These are phyloP conservation scores for Taphrina flavorubra DNA, from an alignment of 1,139 yeast genomes.

Conservation along the genomic window DNA sequence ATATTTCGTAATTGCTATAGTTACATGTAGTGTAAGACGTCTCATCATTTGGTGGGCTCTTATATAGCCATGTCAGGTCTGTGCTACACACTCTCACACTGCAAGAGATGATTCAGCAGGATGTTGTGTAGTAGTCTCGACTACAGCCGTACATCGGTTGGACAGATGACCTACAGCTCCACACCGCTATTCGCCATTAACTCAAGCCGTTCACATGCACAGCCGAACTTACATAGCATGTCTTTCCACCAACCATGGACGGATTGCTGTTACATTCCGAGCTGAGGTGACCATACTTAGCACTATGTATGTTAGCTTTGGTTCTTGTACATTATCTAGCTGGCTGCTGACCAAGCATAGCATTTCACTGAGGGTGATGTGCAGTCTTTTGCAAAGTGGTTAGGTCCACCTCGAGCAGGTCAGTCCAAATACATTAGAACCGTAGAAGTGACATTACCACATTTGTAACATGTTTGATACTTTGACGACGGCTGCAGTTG, in stretches of 20 bases:
- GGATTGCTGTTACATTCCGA: conserved; percentile 20
- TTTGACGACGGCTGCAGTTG: neutral
- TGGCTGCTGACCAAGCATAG: conserved; percentile 19
- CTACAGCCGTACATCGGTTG: conserved; percentile 10
- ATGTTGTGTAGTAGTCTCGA: neutral
- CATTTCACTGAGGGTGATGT: conserved; percentile 22
- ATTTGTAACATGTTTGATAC: conserved; percentile 29
- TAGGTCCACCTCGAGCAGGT: conserved; percentile 18
- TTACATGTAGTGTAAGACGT: neutral
- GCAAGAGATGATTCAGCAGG: neutral
- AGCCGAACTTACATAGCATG: conserved; percentile 22
- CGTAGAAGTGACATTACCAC: neutral
- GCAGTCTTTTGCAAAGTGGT: conserved; percentile 26
- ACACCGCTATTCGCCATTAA: conserved; percentile 11
- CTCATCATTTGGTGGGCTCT: too few species aligned
- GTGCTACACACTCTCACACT: conserved; percentile 1
- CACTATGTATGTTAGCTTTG: neutral
- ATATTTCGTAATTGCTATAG: neutral
- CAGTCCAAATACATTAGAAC: too few species aligned
- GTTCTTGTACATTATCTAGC: neutral
- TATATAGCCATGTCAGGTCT: neutral
- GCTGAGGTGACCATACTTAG: conserved; percentile 27
- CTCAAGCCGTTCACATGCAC: neutral
- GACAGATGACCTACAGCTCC: conserved; percentile 20
- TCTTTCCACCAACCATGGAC: conserved; percentile 5